phyloP scores from a whole-genome alignment of 2,329 filamentous ascomycete genomes.

The Colletotrichum orchidophilum region DNA sequence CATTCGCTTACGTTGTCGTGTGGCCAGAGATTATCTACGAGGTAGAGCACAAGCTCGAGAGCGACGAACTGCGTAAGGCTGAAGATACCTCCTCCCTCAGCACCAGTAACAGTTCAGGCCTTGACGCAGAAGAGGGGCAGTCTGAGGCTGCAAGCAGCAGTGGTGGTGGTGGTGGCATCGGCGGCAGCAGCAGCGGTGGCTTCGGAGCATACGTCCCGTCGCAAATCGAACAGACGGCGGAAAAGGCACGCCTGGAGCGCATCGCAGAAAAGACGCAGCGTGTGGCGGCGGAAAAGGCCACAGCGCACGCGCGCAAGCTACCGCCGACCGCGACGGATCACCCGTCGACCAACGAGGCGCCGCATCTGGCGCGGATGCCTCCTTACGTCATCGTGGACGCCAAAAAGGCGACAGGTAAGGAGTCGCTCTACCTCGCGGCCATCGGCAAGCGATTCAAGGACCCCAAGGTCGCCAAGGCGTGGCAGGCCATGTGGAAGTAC shows the following conservation, averaged over 20 bases:
- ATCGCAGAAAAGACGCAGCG: slow-evolving; percentile 65
- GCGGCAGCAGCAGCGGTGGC: slow-evolving; percentile 29
- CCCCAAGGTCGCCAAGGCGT: slow-evolving; percentile 69
- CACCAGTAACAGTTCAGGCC: slow-evolving; percentile 14
- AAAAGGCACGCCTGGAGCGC: slow-evolving; percentile 68
- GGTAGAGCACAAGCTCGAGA: slow-evolving; percentile 76
- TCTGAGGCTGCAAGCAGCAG: slow-evolving; percentile 37
- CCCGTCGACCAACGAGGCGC: slow-evolving; percentile 65
- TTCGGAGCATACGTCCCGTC: slow-evolving; percentile 43
- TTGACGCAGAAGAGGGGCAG: slow-evolving; percentile 39
- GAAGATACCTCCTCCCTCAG: slow-evolving; percentile 33
- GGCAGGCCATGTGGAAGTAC: slow-evolving; percentile 82
- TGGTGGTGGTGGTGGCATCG: slow-evolving; percentile 24
- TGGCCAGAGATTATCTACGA: slow-evolving; percentile 84
- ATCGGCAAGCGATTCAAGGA: slow-evolving; percentile 65
- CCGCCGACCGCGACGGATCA: slow-evolving; percentile 60
- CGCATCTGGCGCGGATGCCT: slow-evolving; percentile 64
- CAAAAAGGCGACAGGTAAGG: slow-evolving; percentile 79
- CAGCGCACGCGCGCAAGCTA: slow-evolving; percentile 62
- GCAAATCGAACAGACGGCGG: slow-evolving; percentile 65
- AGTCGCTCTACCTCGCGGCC: slow-evolving; percentile 76
- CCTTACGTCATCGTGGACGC: slow-evolving; percentile 81
- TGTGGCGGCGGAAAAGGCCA: slow-evolving; percentile 62
- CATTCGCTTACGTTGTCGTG: slow-evolving; percentile 89
- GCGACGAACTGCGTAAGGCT: slow-evolving; percentile 63